phyloP scores from a whole-genome alignment of 805 yeast genomes.

The Hanseniaspora guilliermondii region DNA sequence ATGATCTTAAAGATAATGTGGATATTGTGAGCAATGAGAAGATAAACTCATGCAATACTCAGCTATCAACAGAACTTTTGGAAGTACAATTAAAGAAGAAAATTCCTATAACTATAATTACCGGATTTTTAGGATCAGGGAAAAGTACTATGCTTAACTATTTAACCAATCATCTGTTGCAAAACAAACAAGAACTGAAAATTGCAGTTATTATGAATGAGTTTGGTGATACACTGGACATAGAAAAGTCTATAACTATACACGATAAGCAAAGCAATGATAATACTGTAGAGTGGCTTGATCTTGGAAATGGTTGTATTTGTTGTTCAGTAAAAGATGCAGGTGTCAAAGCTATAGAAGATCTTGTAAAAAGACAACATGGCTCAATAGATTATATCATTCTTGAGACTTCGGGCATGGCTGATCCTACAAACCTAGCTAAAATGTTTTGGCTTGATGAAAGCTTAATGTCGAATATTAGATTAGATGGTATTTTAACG shows the following conservation, averaged over 20 bases:
- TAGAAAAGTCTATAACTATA: slow-evolving; percentile 76
- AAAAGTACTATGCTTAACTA: slow-evolving; percentile 73
- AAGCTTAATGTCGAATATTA: slow-evolving; percentile 69
- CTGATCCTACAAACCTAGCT: slow-evolving; percentile 96
- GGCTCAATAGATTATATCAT: slow-evolving; percentile 78
- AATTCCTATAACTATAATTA: slow-evolving; percentile 84
- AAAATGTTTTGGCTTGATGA: slow-evolving; percentile 96
- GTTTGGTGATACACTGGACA: slow-evolving; percentile 80
- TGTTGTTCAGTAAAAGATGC: slow-evolving; percentile 93
- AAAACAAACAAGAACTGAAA: slow-evolving; percentile 34
- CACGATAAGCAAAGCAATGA: slow-evolving; percentile 31
- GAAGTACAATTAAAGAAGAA: slow-evolving; percentile 23
- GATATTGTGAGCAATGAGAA: slow-evolving; percentile 24
- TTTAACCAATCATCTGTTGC: slow-evolving; percentile 42
- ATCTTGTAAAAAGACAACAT: slow-evolving; percentile 58
- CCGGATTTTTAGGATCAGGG: slow-evolving; percentile 93
- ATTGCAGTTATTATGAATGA: slow-evolving; percentile 87
- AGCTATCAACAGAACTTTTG: slow-evolving; percentile 11
- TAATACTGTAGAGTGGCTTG: slow-evolving; percentile 84
- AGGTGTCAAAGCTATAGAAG: slow-evolving; percentile 89
- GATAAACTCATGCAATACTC: slow-evolving; percentile 24
- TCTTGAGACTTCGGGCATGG: slow-evolving; percentile 89
- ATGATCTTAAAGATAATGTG: slow-evolving; percentile 19
- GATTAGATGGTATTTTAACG: slow-evolving; percentile 82
- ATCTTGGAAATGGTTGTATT: slow-evolving; percentile 89